phyloP scores from a whole-genome alignment of 306 rosid genomes.

The Glycine tomentella region DNA sequence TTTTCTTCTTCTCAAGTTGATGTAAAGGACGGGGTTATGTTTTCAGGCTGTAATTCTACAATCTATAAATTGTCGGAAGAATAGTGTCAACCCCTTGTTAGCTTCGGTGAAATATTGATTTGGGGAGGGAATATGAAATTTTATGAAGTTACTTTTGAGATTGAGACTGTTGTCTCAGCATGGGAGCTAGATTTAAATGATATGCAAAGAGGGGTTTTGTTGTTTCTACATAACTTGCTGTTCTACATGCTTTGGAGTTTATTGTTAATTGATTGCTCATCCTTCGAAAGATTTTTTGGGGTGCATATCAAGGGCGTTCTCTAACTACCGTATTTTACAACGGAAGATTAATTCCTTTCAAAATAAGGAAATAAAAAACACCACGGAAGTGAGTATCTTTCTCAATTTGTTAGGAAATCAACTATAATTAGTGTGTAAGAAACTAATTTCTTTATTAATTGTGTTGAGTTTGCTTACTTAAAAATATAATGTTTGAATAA shows the following conservation, averaged over 20 bases:
- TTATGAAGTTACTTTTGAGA: slow-evolving; percentile 15
- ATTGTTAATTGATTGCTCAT: background rate
- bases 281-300: background rate
- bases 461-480: too few relatives aligned
- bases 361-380: too few relatives aligned
- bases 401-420: background rate
- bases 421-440: too few relatives aligned
- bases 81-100: background rate
- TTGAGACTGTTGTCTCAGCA: background rate
- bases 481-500: too few relatives aligned
- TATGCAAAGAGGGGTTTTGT: background rate
- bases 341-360: background rate
- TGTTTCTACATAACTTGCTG: background rate
- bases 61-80: slow-evolving; percentile 9
- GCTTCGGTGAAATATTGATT: background rate
- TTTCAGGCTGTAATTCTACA: slow-evolving; percentile 37
- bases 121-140: slow-evolving; percentile 30
- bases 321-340: background rate
- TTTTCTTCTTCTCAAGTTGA: background rate
- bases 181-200: background rate
- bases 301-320: background rate
- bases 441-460: too few relatives aligned
- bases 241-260: background rate
- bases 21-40: slow-evolving; percentile 30
- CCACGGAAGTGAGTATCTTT: background rate